Conservation (phyloP, 106 monocot genomes). For the Acorus gramineus region DNA sequence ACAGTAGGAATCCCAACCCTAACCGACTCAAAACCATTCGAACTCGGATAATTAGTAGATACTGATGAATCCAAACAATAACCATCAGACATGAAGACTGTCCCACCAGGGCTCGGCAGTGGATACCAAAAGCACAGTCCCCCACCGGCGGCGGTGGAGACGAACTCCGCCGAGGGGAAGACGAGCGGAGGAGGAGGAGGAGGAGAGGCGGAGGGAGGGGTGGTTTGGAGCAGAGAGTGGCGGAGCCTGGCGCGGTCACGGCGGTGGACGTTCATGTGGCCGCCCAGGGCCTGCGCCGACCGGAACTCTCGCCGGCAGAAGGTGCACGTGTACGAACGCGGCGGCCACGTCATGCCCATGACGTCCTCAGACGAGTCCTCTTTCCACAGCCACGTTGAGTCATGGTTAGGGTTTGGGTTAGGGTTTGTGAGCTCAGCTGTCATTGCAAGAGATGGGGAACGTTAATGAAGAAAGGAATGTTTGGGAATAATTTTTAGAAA, state of each 20-base stretch:
- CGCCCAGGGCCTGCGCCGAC: constrained; percentile 32
- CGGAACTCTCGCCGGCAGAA: constrained; percentile 33
- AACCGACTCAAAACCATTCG: too few relatives aligned
- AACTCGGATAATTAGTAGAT: too few relatives aligned
- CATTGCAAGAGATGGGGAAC: not conserved
- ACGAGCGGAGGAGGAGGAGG: too few relatives aligned
- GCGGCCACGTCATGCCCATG: constrained; percentile 32
- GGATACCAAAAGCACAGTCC: too few relatives aligned
- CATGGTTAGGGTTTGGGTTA: not conserved
- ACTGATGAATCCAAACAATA: too few relatives aligned
- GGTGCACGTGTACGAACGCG: constrained; percentile 25
- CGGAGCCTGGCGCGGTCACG: constrained; percentile 22
- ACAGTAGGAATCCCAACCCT: too few relatives aligned
- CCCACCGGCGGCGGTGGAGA: too few relatives aligned
- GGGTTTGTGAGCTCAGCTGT: not conserved
- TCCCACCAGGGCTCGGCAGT: too few relatives aligned
- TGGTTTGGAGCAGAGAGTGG: constrained; percentile 1
- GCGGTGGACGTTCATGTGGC: constrained; percentile 39
- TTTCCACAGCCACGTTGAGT: not conserved
- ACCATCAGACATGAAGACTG: too few relatives aligned
- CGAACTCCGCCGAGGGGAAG: too few relatives aligned
- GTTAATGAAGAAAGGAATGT: not conserved
- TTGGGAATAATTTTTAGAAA: not conserved
- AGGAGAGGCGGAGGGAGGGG: not conserved
- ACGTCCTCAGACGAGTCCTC: constrained; percentile 18